Conservation (phyloP, 306 rosid genomes). For the Alnus glutinosa region DNA sequence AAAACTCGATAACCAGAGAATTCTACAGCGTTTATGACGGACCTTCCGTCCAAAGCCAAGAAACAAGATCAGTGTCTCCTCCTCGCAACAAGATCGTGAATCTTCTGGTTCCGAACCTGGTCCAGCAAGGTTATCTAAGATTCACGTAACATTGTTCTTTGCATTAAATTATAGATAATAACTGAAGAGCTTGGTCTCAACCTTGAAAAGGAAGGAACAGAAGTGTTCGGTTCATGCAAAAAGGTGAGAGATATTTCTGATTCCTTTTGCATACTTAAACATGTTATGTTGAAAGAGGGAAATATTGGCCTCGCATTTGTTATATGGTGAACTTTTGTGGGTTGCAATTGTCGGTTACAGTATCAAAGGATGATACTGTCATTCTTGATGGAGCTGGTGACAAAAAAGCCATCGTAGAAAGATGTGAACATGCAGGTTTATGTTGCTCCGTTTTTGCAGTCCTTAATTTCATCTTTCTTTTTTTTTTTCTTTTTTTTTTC, state of each 20-base stretch:
- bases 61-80: no score
- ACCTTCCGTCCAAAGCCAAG: no score
- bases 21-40: no score
- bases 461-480: background rate
- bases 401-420: conserved; percentile 76
- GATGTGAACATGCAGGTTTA: conserved; percentile 95
- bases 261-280: background rate
- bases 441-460: conserved; percentile 13
- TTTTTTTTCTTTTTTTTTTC: no score
- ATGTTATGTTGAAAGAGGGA: background rate
- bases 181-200: conserved; percentile 93
- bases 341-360: conserved; percentile 50
- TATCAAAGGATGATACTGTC: conserved; percentile 94
- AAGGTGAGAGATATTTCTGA: conserved; percentile 49
- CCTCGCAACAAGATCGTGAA: no score
- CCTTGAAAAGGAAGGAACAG: conserved; percentile 82
- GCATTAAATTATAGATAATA: conserved; percentile 51
- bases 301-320: background rate
- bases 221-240: conserved; percentile 80
- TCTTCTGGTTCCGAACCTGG: no score
- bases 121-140: no score
- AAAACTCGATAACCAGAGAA: no score
- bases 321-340: background rate
- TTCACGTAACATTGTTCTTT: background rate
- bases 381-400: conserved; percentile 97